Evolutionary conservation across 176 grass and related monocot species (phyloP).

Genomic region (Urochloa ruziziensis): DNA sequence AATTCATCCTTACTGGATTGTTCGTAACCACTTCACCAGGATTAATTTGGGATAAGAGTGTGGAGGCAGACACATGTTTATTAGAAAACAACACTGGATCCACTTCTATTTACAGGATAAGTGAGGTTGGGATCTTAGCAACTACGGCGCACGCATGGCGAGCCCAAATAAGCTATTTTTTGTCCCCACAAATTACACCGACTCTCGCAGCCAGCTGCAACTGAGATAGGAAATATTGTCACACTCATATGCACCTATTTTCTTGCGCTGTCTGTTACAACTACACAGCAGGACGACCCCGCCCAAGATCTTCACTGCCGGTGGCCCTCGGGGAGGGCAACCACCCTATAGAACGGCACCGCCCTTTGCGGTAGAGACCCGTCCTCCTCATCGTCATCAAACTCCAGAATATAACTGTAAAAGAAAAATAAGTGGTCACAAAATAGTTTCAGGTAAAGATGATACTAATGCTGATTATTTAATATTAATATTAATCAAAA

Average conservation of each 20-base stretch:
- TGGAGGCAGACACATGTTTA: background rate
- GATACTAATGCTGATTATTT: background rate
- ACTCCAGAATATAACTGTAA: constrained; percentile 76
- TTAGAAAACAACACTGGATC: background rate
- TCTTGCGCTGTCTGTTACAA: background rate
- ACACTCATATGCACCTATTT: background rate
- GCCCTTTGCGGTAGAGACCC: constrained; percentile 76
- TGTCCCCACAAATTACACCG: background rate
- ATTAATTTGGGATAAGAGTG: background rate
- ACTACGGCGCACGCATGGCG: background rate
- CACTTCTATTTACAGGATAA: background rate
- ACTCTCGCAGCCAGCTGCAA: background rate
- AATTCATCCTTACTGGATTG: background rate
- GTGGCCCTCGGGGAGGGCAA: constrained; percentile 83
- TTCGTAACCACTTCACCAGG: background rate
- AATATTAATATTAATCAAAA: background rate
- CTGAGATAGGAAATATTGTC: background rate
- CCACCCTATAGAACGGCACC: constrained; percentile 88
- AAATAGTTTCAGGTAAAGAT: background rate
- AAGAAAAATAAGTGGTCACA: constrained; percentile 25
- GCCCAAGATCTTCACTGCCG: constrained; percentile 47
- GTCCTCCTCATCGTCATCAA: constrained; percentile 97
- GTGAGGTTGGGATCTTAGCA: background rate
- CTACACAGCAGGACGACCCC: background rate
- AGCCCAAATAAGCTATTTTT: background rate